Evolutionary conservation across 140 eudicot species (phyloP).

Genomic region (Senecio squalidus): DNA sequence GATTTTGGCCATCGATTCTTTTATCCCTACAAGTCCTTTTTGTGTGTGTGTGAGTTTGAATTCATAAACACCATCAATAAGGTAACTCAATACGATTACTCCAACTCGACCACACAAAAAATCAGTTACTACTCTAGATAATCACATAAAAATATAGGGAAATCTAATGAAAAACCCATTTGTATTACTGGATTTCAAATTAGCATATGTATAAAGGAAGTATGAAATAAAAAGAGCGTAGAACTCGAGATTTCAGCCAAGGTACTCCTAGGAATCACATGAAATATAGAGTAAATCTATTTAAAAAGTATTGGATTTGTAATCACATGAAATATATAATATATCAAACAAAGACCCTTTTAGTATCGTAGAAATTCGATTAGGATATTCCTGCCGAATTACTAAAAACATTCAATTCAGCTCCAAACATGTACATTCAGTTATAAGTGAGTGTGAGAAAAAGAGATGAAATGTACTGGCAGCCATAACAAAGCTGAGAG

Average conservation of each 20-base stretch:
- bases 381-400: not conserved
- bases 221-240: too few species aligned
- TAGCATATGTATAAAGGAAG: too few species aligned
- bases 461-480: conserved; percentile 30
- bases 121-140: not conserved
- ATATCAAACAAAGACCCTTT: too few species aligned
- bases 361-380: too few species aligned
- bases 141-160: not conserved
- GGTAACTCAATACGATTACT: not conserved
- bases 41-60: not conserved
- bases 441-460: too few species aligned
- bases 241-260: too few species aligned
- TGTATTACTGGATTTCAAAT: not conserved
- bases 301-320: too few species aligned
- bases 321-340: too few species aligned
- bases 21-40: not conserved
- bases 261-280: not conserved
- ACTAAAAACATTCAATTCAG: too few species aligned
- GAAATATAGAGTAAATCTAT: not conserved
- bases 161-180: not conserved
- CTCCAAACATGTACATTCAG: too few species aligned
- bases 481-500: conserved; percentile 48
- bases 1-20: not conserved
- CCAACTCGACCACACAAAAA: not conserved
- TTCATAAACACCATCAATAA: not conserved